Evolutionary conservation across 2,329 filamentous ascomycete genomes (phyloP), one percentile per base, ranked within the genome.

Genomic region (Neopestalotiopsis rosae): DNA sequence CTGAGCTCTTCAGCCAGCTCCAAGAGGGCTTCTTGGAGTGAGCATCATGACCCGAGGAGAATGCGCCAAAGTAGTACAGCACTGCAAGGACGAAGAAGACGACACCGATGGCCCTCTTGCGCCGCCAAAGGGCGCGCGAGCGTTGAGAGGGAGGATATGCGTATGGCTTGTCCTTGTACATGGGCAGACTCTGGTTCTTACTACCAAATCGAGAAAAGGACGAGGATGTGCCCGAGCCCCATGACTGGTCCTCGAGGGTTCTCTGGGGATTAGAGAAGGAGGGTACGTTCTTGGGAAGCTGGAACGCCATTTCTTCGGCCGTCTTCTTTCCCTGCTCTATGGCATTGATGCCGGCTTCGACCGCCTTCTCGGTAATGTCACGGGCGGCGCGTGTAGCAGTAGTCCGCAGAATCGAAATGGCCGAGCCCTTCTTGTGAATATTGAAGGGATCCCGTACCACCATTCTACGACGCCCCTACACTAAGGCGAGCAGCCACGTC

Each of bases 81-180:
- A 88, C 76, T 5, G 83, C 80, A 66, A 92, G 65, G 38, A 85
- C 74, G 34, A 94, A 75, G 24, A 91, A 72, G 9, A 88, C 79
- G 42, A 93, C 72, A 5, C 86, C 81, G 30, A 88, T 71, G 58
- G 88, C 77, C 1, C 92, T 85, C 82, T 92, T 93, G 75, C 88
- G 87, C 79, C 87, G 88, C 83, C 89, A 91, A 74, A 89, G 81
- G 42, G 89, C 85, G 65, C 85, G 85, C 71, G 86, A 84, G 74
- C 88, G 88, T 73, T 88, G 85, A 70, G 88, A 89, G 42, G 86
- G 83, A 58, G 88, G 85, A 75, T 93, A 91, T 65, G 86, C 87
- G 78, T 93, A 96, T n/a, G 96, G 96, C 80, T 99, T 99, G 83
- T 99, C 96, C 82, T 99, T 99, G 85, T 99, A 99, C 92, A 98